Evolutionary conservation across 2,329 filamentous ascomycete species (phyloP), one percentile per base, ranked within the genome.

Genomic region (Penicillium brevicompactum): DNA sequence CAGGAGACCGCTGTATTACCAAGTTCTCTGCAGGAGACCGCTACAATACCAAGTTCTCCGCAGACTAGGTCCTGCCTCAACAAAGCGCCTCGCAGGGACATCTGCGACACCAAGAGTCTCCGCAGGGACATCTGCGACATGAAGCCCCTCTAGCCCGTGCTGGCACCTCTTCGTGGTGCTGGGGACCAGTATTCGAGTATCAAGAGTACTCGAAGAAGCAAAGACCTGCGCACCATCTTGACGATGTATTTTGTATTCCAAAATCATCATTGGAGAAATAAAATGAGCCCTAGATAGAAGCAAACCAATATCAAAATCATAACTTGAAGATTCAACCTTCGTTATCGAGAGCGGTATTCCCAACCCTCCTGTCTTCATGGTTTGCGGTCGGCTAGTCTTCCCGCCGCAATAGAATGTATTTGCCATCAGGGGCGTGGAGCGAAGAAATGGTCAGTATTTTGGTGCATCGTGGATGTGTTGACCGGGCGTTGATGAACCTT

Each of bases 301-400:
- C 14, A 16, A 16, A 40, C 16, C 38, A 40, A 40, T 14, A 40
- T 2, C 42, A 30, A 11, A 45, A 30, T 45, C 22, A 14, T 45
- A 45, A n/a, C n/a, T 30, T 45, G 22, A 30, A 9, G 22, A 30
- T 22, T 45, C n/a, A n/a, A 30, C n/a, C n/a, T n/a, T 31, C n/a
- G 18, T 9, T 31, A 45, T 30, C 42, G 24, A 31, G 22, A 11
- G 42, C 42, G 22, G 11, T 45, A 45, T 45, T 30, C 22, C 42
- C 42, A 30, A n/a, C 42, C 42, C 42, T 30, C 42, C 42, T 45
- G 22, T 22, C 22, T 30, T 45, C 6, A 30, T 45, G 30, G 11
- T n/a, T 16, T 45, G n/a, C 30, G 30, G 27, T 46, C 6, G 11
- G n/a, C 13, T 34, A 46, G 30, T 46, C 8, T 56, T 63, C 45